Evolutionary conservation across 345 rosid species (phyloP).

Genomic region (Acer yangbiense): DNA sequence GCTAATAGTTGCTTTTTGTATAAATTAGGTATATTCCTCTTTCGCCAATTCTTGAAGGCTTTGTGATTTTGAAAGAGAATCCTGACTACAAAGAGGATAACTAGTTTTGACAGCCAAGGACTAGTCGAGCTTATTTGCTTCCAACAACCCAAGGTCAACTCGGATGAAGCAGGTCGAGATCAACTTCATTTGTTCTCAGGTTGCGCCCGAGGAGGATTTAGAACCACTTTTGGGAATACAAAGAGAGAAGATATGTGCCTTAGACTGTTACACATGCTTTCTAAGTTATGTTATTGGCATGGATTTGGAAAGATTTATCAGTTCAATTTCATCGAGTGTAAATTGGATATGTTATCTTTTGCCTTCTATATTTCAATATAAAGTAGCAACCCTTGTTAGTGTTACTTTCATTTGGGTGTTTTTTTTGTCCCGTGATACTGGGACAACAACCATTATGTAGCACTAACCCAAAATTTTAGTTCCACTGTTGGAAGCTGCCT

Average conservation of each 20-base stretch:
- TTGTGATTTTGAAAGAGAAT: constrained; percentile 81
- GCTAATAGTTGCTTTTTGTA: constrained; percentile 6
- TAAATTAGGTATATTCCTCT: constrained; percentile 91
- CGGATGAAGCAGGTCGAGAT: neutral
- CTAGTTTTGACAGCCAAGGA: constrained; percentile 13
- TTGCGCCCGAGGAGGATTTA: neutral
- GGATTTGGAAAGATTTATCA: neutral
- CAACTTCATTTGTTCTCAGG: neutral
- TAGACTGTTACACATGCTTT: neutral
- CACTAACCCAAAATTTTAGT: too few species aligned
- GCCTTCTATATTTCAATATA: too few species aligned
- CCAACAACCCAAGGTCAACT: neutral
- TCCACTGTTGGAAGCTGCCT: neutral
- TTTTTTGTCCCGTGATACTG: too few species aligned
- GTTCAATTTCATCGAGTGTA: neutral
- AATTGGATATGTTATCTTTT: too few species aligned
- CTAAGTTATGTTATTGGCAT: neutral
- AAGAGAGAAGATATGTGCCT: constrained; percentile 5
- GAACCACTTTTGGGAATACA: neutral
- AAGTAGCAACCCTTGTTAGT: too few species aligned
- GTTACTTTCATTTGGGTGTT: too few species aligned
- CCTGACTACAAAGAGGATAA: constrained; percentile 76
- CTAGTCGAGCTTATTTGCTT: neutral
- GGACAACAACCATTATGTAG: too few species aligned
- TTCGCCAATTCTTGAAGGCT: constrained; percentile 90